Percentiles rank a stretch among this genome's conserved stretches.
phyloP scores from a whole-genome alignment of 23 red algal genomes.

The Agarophyton chilense region DNA sequence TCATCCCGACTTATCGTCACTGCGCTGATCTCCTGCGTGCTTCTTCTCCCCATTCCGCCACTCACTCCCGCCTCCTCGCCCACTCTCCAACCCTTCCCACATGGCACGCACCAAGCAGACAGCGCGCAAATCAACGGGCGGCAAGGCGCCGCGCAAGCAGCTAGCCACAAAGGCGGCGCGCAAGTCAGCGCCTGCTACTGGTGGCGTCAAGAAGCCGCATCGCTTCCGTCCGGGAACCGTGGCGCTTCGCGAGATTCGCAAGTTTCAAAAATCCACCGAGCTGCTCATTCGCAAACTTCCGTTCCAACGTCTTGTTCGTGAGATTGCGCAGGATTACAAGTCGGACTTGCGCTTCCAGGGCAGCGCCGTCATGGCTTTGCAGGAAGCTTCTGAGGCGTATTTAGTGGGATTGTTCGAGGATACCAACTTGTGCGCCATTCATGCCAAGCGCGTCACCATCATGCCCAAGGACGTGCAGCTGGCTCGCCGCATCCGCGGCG shows the following conservation, averaged over 20 bases:
- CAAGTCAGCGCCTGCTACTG: constrained; percentile 83
- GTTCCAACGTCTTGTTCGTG: constrained; percentile 91
- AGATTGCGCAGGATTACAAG: constrained; percentile 97
- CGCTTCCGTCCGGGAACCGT: constrained; percentile 92
- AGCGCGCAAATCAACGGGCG: constrained; percentile 91
- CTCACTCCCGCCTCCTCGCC: too few relatives aligned
- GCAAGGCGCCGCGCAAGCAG: constrained; percentile 93
- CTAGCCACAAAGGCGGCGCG: constrained; percentile 92
- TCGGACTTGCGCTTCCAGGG: constrained; percentile 92
- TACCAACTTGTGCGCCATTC: constrained; percentile 92
- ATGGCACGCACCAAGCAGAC: constrained; percentile 82
- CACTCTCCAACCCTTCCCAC: too few relatives aligned
- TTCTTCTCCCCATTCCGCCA: too few relatives aligned
- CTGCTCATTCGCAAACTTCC: constrained; percentile 94
- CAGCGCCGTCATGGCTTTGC: constrained; percentile 85
- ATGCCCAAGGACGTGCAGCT: constrained; percentile 98
- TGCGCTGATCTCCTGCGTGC: too few relatives aligned
- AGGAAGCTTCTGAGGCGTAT: constrained; percentile 93
- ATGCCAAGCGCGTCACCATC: constrained; percentile 94
- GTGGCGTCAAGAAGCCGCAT: constrained; percentile 97
- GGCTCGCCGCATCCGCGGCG: constrained; percentile 86
- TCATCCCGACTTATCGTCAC: too few relatives aligned
- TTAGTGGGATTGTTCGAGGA: constrained; percentile 94
- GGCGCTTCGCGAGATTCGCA: constrained; percentile 93
- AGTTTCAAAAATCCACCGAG: constrained; percentile 94